These are phyloP conservation scores for Lasiosphaeria hispida DNA, from an alignment of 495 filamentous ascomycete species.

Conservation along the genomic window DNA sequence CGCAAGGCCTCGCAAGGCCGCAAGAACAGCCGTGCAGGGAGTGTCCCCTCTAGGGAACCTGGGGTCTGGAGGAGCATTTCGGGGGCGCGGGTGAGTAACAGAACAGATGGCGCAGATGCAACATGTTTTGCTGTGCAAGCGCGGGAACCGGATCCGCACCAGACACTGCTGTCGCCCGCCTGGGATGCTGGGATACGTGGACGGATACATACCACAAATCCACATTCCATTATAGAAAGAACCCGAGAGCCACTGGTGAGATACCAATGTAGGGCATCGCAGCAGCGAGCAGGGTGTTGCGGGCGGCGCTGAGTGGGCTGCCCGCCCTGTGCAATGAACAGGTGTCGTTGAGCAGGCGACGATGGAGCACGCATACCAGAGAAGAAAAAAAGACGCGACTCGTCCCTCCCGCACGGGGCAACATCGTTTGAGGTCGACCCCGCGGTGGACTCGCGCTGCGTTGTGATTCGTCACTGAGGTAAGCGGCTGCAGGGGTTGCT, in stretches of 20 bases:
- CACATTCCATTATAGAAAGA: too few relatives aligned
- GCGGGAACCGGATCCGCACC: too few relatives aligned
- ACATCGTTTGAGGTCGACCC: conserved; percentile 37
- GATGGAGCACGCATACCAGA: neutral
- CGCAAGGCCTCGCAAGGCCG: too few relatives aligned
- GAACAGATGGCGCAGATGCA: neutral
- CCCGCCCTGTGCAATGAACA: conserved; percentile 10
- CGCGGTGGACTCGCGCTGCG: conserved; percentile 16
- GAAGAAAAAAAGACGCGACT: conserved; percentile 24
- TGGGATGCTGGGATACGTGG: too few relatives aligned
- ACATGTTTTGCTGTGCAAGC: too few relatives aligned
- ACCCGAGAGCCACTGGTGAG: too few relatives aligned
- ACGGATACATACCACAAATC: too few relatives aligned
- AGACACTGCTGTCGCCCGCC: too few relatives aligned
- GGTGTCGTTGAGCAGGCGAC: conserved; percentile 23
- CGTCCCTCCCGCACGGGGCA: conserved; percentile 24
- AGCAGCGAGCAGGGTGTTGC: neutral
- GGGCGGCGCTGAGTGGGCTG: neutral
- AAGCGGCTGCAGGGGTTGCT: conserved; percentile 28
- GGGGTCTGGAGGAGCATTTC: too few relatives aligned
- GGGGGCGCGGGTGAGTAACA: neutral
- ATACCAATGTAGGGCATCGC: too few relatives aligned
- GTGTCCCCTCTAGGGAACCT: too few relatives aligned
- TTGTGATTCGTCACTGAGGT: conserved; percentile 29
- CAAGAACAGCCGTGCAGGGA: conserved; percentile 1